These are phyloP conservation scores for Gastrolobium bilobum DNA, from an alignment of 306 rosid genomes.

Conservation along the genomic window DNA sequence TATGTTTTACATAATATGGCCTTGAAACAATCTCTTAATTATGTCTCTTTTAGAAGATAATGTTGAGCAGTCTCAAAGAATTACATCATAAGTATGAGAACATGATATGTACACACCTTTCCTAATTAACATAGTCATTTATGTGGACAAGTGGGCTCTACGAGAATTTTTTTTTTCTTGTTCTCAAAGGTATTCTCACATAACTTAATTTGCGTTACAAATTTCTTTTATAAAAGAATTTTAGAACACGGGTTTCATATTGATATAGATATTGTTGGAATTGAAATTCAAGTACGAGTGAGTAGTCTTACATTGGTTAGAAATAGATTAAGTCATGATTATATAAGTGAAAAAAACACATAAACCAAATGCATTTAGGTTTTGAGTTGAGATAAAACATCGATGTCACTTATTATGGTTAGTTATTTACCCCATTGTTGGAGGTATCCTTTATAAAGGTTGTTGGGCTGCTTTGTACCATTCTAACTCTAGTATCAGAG, in stretches of 20 bases:
- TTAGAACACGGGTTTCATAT: not conserved
- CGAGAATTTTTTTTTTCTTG: not conserved
- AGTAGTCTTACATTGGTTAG: too few relatives aligned
- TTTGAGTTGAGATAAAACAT: too few relatives aligned
- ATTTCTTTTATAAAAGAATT: not conserved
- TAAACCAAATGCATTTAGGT: too few relatives aligned
- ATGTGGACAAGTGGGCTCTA: constrained; percentile 45
- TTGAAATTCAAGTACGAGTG: too few relatives aligned
- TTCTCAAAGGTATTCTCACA: not conserved
- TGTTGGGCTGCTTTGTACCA: too few relatives aligned
- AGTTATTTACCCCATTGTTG: too few relatives aligned
- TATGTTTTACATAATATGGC: constrained; percentile 6
- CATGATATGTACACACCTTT: constrained; percentile 26
- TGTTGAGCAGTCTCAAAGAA: not conserved
- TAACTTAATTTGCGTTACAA: not conserved
- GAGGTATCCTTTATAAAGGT: too few relatives aligned
- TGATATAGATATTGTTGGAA: not conserved
- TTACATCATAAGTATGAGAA: constrained; percentile 4
- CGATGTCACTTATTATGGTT: too few relatives aligned
- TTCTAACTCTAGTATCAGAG: too few relatives aligned
- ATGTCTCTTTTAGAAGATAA: constrained; percentile 49
- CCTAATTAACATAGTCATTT: constrained; percentile 2
- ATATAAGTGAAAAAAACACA: too few relatives aligned
- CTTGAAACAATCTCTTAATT: constrained; percentile 45
- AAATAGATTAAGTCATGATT: too few relatives aligned